These are phyloP conservation scores for Populus hybrid DNA, from an alignment of 441 rosid genomes.

Conservation along the genomic window DNA sequence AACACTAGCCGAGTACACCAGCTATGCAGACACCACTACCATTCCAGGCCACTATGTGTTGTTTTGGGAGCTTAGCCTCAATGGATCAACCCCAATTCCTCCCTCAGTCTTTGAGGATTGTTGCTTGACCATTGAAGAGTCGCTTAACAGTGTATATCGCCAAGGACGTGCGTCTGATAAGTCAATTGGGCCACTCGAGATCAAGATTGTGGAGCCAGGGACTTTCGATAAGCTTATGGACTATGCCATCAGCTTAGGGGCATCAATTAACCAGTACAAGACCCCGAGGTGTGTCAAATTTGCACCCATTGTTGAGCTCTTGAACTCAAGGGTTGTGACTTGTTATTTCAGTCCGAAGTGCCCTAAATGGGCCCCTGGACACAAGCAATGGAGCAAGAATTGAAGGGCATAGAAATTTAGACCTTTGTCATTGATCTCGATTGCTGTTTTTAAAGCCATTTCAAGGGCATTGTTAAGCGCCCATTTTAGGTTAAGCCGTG, in stretches of 20 bases:
- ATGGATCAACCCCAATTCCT: conserved; percentile 42
- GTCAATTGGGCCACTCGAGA: conserved; percentile 62
- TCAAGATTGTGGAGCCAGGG: conserved; percentile 51
- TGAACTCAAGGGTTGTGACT: conserved; percentile 46
- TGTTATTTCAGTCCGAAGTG: conserved; percentile 49
- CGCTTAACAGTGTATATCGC: conserved; percentile 64
- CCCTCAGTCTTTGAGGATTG: conserved; percentile 59
- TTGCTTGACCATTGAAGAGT: conserved; percentile 56
- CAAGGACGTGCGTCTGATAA: conserved; percentile 59
- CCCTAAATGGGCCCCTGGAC: conserved; percentile 64
- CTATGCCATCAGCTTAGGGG: conserved; percentile 54
- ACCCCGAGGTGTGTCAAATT: conserved; percentile 62
- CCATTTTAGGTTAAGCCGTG: conserved; percentile 39
- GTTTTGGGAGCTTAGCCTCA: conserved; percentile 47
- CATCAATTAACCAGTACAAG: conserved; percentile 65
- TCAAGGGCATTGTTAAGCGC: conserved; percentile 38
- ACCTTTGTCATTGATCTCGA: neutral
- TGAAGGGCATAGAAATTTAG: conserved; percentile 35
- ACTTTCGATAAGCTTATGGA: conserved; percentile 70
- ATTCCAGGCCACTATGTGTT: conserved; percentile 61
- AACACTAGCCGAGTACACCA: conserved; percentile 47
- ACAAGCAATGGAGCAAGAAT: conserved; percentile 47
- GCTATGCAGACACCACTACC: conserved; percentile 49
- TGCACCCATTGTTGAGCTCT: conserved; percentile 52
- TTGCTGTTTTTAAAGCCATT: conserved; percentile 43